phyloP scores from a whole-genome alignment of 2,329 filamentous ascomycete genomes.

The Penicillium sp. region DNA sequence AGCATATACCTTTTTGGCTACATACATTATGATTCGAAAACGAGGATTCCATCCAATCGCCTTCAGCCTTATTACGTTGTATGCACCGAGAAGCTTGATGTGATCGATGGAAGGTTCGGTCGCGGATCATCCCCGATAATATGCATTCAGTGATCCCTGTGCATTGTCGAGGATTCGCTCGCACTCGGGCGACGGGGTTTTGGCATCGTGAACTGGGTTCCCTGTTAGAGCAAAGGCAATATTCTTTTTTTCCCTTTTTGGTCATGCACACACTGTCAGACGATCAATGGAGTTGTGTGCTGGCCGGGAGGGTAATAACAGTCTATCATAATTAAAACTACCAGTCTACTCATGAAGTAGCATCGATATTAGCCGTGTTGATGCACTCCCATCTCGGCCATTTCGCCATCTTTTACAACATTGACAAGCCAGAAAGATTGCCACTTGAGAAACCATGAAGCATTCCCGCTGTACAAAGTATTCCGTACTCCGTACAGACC shows the following conservation, averaged over 20 bases:
- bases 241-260: background rate
- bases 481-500: background rate
- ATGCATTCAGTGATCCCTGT: background rate
- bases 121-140: constrained; percentile 1
- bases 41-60: constrained; percentile 1
- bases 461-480: background rate
- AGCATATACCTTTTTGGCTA: background rate
- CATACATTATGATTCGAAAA: background rate
- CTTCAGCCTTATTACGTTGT: background rate
- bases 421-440: background rate
- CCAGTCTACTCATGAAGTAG: background rate
- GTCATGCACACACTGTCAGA: constrained; percentile 11
- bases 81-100: constrained; percentile 9
- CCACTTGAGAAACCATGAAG: background rate
- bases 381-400: background rate
- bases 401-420: background rate
- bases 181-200: constrained; percentile 2
- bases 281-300: constrained; percentile 11
- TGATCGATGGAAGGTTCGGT: constrained; percentile 1
- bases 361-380: background rate
- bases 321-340: background rate
- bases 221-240: background rate
- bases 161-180: background rate
- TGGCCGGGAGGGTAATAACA: background rate
- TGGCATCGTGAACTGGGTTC: constrained; percentile 14